phyloP scores from a whole-genome alignment of 352 stramenopile species.

The Bremia lactucae region DNA sequence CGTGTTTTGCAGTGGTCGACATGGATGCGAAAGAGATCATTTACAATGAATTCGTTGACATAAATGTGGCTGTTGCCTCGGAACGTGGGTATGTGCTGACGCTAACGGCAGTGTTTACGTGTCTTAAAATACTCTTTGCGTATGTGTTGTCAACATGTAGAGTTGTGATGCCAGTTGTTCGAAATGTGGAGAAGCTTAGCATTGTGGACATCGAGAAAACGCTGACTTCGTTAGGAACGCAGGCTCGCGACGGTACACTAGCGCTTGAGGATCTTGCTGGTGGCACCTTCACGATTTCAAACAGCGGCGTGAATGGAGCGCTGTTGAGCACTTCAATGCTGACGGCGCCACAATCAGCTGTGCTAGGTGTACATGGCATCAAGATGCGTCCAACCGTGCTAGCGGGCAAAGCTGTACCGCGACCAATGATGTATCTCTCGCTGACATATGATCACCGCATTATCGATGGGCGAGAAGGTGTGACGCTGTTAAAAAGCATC shows the following conservation, averaged over 20 bases:
- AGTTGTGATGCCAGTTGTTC: conserved; percentile 96
- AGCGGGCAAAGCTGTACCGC: conserved; percentile 89
- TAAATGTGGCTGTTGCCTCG: conserved; percentile 94
- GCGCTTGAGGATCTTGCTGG: conserved; percentile 91
- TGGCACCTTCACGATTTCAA: conserved; percentile 98
- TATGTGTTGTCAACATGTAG: conserved; percentile 20
- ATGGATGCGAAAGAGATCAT: conserved; percentile 97
- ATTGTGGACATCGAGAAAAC: conserved; percentile 95
- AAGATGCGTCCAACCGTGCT: conserved; percentile 93
- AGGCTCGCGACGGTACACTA: conserved; percentile 54
- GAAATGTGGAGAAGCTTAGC: conserved; percentile 94
- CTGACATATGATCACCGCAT: conserved; percentile 99
- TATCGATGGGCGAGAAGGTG: conserved; percentile 97
- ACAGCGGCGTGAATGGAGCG: conserved; percentile 94
- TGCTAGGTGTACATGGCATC: conserved; percentile 97
- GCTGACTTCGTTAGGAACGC: conserved; percentile 84
- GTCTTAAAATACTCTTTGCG: background rate
- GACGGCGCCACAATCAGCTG: conserved; percentile 95
- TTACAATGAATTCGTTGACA: conserved; percentile 98
- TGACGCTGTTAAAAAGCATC: conserved; percentile 98
- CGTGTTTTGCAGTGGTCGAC: conserved; percentile 84
- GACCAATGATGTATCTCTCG: conserved; percentile 99
- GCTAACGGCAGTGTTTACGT: background rate
- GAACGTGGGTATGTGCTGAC: conserved; percentile 64
- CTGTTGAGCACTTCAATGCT: conserved; percentile 99